Conservation (phyloP, 495 filamentous ascomycete genomes). For the Hypoxylon lienhwacheense region DNA sequence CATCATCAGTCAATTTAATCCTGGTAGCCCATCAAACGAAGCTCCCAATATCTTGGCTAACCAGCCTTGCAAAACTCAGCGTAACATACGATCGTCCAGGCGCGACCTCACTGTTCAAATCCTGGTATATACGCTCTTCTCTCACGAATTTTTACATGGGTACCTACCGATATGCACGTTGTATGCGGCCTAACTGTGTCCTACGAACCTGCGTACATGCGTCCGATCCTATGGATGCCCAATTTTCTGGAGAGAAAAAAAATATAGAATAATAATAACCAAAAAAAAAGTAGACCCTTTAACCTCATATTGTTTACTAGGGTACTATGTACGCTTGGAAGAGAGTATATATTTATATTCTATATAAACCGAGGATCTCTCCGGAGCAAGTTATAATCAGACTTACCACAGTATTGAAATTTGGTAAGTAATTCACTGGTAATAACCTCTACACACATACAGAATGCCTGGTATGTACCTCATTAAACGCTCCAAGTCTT, state of each 20-base stretch:
- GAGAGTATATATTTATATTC: conserved; percentile 5
- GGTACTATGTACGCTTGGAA: no score
- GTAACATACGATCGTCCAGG: conserved; percentile 11
- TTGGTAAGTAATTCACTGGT: conserved; percentile 34
- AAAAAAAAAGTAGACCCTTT: no score
- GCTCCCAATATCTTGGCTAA: conserved; percentile 19
- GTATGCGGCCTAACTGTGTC: conserved; percentile 39
- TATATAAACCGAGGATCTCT: conserved; percentile 13
- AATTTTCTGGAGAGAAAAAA: conserved; percentile 36
- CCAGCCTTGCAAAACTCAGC: conserved; percentile 24
- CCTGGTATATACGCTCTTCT: conserved; percentile 5
- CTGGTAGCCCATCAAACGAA: conserved; percentile 28
- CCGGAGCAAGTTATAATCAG: conserved; percentile 14
- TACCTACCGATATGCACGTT: conserved; percentile 35
- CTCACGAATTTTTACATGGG: conserved; percentile 13
- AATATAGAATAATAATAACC: no score
- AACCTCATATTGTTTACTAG: no score
- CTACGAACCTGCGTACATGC: conserved; percentile 36
- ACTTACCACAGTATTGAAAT: conserved; percentile 23
- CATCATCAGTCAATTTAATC: conserved; percentile 26
- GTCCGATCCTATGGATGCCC: conserved; percentile 36
- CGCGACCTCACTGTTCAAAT: conserved; percentile 7
- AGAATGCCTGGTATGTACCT: not conserved
- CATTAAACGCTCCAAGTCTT: conserved; percentile 12
- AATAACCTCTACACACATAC: not conserved